Evolutionary conservation across 2,329 filamentous ascomycete species (phyloP), one percentile per base, ranked within the genome.

Genomic region (Ascochyta lentis): DNA sequence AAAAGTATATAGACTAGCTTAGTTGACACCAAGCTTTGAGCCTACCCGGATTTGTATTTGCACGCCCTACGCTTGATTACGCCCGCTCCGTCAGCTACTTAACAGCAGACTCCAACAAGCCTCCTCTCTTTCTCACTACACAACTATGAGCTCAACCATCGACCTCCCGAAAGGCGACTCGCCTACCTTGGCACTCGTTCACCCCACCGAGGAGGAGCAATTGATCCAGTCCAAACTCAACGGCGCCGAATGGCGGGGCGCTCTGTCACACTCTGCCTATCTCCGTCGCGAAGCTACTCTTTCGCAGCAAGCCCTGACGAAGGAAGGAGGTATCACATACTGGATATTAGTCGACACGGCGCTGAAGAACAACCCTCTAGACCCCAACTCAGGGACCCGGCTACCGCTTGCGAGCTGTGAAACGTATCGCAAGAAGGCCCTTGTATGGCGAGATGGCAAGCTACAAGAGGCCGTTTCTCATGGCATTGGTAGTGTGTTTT

Each of bases 401-500:
- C 76, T 74, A 7, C 75, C 86, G 19, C 74, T 88, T 6, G 81
- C 82, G 41, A 83, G 84, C 41, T 88, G 86, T 67, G 86, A 88
- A 68, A 84, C 82, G 1, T 77, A 80, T 59, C 74, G 74, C 39
- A 83, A 82, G 69, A 77, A 73, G 47, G 80, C 79, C 2, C 61
- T 82, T 1, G 72, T 81, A 2, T 77, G 78, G 56, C 72, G 70
- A 4, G 60, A 79, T 44, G 84, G 83, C 26, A 68, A 77, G 82
- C 15, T 73, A 15, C 72, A 79, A 51, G 86, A 91, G 41, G 84
- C 83, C 2, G 78, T 86, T 9, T 85, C 86, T 15, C 88, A 96
- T 76, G 92, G 89, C 5, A 84, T 96, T 53, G 90, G 87, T 13
- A 91, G 88, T 57, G 92, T 96, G n/a, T 95, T 88, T 72, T 92